Percentiles rank a stretch among this genome's conserved stretches.
Evolutionary conservation across 139 green algal species (phyloP).

Genomic region (Chlorella sp.): DNA sequence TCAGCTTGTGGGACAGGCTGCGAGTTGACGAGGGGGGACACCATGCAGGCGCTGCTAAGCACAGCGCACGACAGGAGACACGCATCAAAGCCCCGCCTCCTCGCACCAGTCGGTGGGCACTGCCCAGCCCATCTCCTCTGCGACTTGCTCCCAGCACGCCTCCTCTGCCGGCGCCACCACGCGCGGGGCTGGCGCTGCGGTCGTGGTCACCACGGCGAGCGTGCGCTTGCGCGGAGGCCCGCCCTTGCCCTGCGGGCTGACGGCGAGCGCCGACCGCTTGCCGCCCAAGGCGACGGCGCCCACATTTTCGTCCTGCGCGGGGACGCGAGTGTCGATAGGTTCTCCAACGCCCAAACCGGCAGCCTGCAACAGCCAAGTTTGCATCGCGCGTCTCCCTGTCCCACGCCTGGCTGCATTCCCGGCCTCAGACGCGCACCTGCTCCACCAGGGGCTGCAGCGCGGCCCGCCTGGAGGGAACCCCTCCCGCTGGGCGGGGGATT

Average conservation of each 20-base stretch:
- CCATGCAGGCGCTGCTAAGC: too few relatives aligned
- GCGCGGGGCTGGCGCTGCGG: neutral
- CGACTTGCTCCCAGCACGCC: conserved; percentile 32
- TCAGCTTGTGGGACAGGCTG: conserved; percentile 52
- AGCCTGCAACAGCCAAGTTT: neutral
- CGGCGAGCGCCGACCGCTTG: neutral
- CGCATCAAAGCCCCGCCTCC: too few relatives aligned
- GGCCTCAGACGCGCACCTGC: conserved; percentile 14
- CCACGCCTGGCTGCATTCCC: too few relatives aligned
- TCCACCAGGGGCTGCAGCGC: conserved; percentile 8
- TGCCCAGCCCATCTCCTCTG: conserved; percentile 34
- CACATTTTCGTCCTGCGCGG: conserved; percentile 12
- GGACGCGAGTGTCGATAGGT: too few relatives aligned
- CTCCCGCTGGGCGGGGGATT: conserved; percentile 8
- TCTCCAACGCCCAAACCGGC: neutral
- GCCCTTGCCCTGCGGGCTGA: conserved; percentile 13
- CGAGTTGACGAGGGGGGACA: too few relatives aligned
- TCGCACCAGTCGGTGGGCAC: too few relatives aligned
- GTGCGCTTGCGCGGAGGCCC: conserved; percentile 9
- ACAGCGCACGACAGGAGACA: too few relatives aligned
- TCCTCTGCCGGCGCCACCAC: conserved; percentile 5
- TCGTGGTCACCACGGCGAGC: neutral
- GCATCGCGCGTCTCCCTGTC: too few relatives aligned
- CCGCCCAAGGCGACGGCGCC: neutral
- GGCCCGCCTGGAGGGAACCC: neutral